Conservation (phyloP, 192 early-diverging fungal genomes). For the Podila verticillata region DNA sequence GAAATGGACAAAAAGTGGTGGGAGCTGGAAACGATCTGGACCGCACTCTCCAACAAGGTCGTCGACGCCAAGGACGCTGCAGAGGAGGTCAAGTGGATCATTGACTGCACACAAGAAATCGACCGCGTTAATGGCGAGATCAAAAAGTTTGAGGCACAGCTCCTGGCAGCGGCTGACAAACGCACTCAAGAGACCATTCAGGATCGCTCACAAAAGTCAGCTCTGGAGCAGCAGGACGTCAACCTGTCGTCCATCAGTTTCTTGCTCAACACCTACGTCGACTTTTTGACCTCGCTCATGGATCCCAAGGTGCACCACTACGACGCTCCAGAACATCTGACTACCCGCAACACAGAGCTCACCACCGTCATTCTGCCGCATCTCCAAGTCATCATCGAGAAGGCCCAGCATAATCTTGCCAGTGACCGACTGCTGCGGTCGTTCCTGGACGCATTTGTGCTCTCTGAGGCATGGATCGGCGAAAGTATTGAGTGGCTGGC, state of each 20-base stretch:
- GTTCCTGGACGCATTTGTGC: conserved; percentile 31
- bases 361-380: conserved; percentile 36
- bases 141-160: conserved; percentile 36
- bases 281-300: conserved; percentile 49
- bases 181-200: conserved; percentile 33
- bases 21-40: conserved; percentile 49
- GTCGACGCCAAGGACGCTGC: conserved; percentile 36
- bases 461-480: conserved; percentile 48
- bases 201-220: conserved; percentile 27
- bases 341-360: conserved; percentile 39
- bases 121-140: conserved; percentile 45
- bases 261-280: conserved; percentile 41
- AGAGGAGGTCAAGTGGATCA: conserved; percentile 50
- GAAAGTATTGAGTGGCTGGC: conserved; percentile 47
- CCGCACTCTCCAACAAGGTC: conserved; percentile 34
- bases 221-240: conserved; percentile 45
- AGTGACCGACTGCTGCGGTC: conserved; percentile 36
- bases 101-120: conserved; percentile 48
- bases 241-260: conserved; percentile 45
- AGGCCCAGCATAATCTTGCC: conserved; percentile 35
- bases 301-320: conserved; percentile 52
- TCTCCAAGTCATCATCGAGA: conserved; percentile 33
- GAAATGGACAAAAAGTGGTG: conserved; percentile 46
- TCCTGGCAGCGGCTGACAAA: conserved; percentile 33
- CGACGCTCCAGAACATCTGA: conserved; percentile 36